Base-by-base conservation (phyloP, 306 rosid species). In the Medicago ruthenica region DNA sequence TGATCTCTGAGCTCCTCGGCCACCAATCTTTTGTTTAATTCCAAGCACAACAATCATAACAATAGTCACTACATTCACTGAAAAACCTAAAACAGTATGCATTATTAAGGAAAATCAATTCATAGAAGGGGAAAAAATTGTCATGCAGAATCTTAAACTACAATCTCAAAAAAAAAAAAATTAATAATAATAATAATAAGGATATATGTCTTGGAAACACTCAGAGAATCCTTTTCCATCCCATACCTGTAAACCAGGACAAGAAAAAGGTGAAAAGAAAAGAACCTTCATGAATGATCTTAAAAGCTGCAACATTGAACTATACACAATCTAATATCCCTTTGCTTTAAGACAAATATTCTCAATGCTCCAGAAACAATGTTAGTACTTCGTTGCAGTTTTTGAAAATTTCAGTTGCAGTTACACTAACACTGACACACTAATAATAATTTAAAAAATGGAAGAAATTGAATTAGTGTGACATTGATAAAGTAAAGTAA, bases 141-240 rank as follows among this genome's bases (percentile, higher is more conserved):
- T 20, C 42, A 50, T 22, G 58, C 40, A 50, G 24, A 78, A 87
- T 71, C 21, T 31, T 41, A 53, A 21, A 37, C 76, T 14, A 75
- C 73, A 59, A 58, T 58, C 41, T 57, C n/a, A 58, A 63, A 22
- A 44, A 62, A 22, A 44, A 31, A 31, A 31, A 31, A 31, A 31
- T n/a, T n/a, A n/a, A n/a, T n/a, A n/a, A n/a, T n/a, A n/a, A n/a
- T n/a, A 71, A 1, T 4, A 37, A 63, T 37, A 86, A 94, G 97
- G 98, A 94, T 94, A 94, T 94, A 90, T 79, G 80, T 92, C 85
- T 64, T 76, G 74, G 45, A 88, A 94, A 80, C 98, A 94, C 71
- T 82, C 78, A 6, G 98, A 88, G 79, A 88, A 73, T 66, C 75
- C 76, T 70, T 75, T 86, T 54, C 89, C 88, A 81, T 90, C 80